These are phyloP conservation scores for Annulohypoxylon maeteangense DNA, from an alignment of 495 filamentous ascomycete genomes.

Conservation along the genomic window DNA sequence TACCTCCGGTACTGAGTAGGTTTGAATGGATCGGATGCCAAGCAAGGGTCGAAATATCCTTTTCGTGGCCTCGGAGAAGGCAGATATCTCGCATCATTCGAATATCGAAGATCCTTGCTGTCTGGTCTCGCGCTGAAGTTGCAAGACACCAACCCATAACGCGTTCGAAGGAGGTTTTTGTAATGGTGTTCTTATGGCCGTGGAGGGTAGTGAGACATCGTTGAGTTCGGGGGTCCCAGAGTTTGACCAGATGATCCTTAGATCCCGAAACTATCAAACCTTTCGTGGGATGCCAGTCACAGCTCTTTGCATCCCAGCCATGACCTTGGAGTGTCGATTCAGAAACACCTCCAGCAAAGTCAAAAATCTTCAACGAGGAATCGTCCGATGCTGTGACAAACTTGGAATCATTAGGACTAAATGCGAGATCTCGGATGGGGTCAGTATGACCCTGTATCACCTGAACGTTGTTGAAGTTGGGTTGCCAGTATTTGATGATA, in stretches of 20 bases:
- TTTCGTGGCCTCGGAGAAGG: slow-evolving; percentile 90
- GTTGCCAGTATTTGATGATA: slow-evolving; percentile 97
- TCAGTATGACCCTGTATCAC: slow-evolving; percentile 90
- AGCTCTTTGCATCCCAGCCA: slow-evolving; percentile 94
- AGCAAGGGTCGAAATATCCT: slow-evolving; percentile 88
- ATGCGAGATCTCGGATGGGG: slow-evolving; percentile 90
- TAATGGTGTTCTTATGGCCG: slow-evolving; percentile 97
- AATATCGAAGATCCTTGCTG: slow-evolving; percentile 90
- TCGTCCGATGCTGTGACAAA: slow-evolving; percentile 98
- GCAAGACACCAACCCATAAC: slow-evolving; percentile 85
- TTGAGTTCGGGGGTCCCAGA: slow-evolving; percentile 94
- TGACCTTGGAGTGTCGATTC: slow-evolving; percentile 87
- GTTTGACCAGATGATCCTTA: slow-evolving; percentile 95
- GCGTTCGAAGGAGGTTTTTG: slow-evolving; percentile 86
- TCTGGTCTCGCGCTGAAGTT: slow-evolving; percentile 91
- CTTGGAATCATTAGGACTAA: slow-evolving; percentile 91
- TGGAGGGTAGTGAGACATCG: slow-evolving; percentile 92
- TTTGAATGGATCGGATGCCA: slow-evolving; percentile 95
- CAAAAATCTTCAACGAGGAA: slow-evolving; percentile 90
- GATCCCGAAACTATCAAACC: slow-evolving; percentile 94
- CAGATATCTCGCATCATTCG: slow-evolving; percentile 98
- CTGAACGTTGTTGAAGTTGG: slow-evolving; percentile 99
- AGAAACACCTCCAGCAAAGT: slow-evolving; percentile 86
- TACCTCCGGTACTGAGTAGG: slow-evolving; percentile 89
- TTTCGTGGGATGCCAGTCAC: slow-evolving; percentile 98